A percentile compares a stretch with the other conserved stretches of the same genome.
Conservation (phyloP, 164 flowering plant species). For the Umbilicus rupestris region DNA sequence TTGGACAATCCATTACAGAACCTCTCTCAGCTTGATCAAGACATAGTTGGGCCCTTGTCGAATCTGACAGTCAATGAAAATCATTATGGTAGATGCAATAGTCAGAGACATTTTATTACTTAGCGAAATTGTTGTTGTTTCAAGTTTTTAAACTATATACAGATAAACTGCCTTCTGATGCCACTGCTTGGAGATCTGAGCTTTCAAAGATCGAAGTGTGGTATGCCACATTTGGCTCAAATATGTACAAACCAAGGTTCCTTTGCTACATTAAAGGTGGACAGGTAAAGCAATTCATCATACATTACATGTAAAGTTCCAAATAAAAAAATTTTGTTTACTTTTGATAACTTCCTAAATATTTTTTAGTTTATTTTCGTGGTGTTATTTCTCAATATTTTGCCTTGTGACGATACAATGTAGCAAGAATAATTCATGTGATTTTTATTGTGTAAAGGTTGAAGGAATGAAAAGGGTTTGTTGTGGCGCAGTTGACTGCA, state of each 20-base stretch:
- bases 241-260: slow-evolving; percentile 74
- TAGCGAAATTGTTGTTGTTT: slow-evolving; percentile 7
- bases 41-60: slow-evolving; percentile 35
- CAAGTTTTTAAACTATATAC: slow-evolving; percentile 11
- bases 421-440: neutral
- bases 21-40: slow-evolving; percentile 25
- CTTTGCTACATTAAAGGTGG: slow-evolving; percentile 91
- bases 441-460: slow-evolving; percentile 33
- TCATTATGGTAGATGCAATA: slow-evolving; percentile 27
- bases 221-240: slow-evolving; percentile 92
- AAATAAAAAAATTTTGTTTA: neutral
- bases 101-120: neutral
- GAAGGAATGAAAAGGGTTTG: slow-evolving; percentile 74
- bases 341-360: neutral
- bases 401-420: neutral
- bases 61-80: slow-evolving; percentile 36
- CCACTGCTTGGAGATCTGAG: slow-evolving; percentile 54
- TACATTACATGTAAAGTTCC: neutral
- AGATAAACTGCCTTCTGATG: slow-evolving; percentile 26
- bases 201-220: slow-evolving; percentile 59
- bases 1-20: slow-evolving; percentile 14
- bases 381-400: neutral
- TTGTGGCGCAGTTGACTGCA: slow-evolving; percentile 65
- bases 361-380: neutral
- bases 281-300: slow-evolving; percentile 39